Percentiles rank a stretch among this genome's conserved stretches.
Conservation (phyloP, 768 basidiomycete genomes). For the Boletellus ananas region DNA sequence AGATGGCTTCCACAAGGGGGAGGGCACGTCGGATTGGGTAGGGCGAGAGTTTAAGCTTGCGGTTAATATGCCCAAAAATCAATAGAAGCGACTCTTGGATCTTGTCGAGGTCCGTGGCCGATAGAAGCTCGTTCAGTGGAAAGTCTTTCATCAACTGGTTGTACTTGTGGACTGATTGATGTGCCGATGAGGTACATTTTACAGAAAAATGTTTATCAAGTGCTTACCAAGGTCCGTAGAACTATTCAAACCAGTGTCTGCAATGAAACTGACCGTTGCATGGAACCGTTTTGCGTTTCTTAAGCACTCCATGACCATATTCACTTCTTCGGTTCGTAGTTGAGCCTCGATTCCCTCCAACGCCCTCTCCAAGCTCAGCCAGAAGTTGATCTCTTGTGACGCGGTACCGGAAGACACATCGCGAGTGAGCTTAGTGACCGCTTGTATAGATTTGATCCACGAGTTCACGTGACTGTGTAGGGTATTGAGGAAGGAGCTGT, state of each 20-base stretch:
- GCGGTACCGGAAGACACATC: conserved; percentile 95
- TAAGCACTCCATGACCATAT: conserved; percentile 89
- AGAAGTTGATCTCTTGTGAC: conserved; percentile 98
- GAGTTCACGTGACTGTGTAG: conserved; percentile 91
- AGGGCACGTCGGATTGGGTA: conserved; percentile 96
- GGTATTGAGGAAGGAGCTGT: conserved; percentile 89
- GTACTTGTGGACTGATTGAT: conserved; percentile 84
- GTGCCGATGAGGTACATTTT: background rate
- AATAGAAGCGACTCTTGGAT: conserved; percentile 83
- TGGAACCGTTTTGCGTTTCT: conserved; percentile 96
- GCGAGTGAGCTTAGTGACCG: conserved; percentile 91
- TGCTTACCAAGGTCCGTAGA: conserved; percentile 79
- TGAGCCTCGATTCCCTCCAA: conserved; percentile 92
- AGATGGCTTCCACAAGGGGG: conserved; percentile 97
- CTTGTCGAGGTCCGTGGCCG: conserved; percentile 94
- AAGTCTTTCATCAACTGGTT: conserved; percentile 99
- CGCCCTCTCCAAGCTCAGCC: conserved; percentile 92
- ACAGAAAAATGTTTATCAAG: background rate
- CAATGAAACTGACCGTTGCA: conserved; percentile 95
- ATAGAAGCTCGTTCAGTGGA: conserved; percentile 92
- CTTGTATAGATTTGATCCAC: conserved; percentile 98
- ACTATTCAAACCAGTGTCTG: conserved; percentile 95
- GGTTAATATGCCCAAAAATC: conserved; percentile 92
- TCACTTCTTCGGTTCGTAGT: conserved; percentile 86
- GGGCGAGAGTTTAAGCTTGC: conserved; percentile 92